Conservation (phyloP, 2,329 filamentous ascomycete genomes). For the Emergomyces africanus region DNA sequence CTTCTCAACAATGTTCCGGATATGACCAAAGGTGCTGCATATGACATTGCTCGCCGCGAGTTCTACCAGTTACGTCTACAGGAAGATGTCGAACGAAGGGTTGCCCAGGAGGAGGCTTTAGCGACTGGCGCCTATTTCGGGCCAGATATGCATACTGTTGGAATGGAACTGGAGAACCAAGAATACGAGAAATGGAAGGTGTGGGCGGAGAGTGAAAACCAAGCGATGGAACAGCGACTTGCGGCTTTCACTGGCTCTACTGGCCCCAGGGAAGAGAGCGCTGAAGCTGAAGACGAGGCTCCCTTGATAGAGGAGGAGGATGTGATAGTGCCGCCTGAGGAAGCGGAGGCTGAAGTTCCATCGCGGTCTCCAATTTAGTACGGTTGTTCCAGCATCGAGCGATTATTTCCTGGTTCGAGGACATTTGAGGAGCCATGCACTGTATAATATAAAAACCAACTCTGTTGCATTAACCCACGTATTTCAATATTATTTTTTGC, state of each 20-base stretch:
- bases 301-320: slow-evolving; percentile 1
- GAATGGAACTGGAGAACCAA: slow-evolving; percentile 69
- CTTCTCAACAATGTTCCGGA: slow-evolving; percentile 54
- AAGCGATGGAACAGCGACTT: slow-evolving; percentile 34
- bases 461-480: not conserved
- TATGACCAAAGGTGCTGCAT: slow-evolving; percentile 55
- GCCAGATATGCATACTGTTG: slow-evolving; percentile 58
- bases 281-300: not conserved
- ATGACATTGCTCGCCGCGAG: slow-evolving; percentile 76
- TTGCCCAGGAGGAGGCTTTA: slow-evolving; percentile 78
- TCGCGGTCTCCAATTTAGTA: not conserved
- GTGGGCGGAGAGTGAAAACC: slow-evolving; percentile 53
- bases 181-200: slow-evolving; percentile 73
- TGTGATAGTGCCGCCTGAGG: not conserved
- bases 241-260: slow-evolving; percentile 29
- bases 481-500: not conserved
- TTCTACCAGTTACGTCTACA: slow-evolving; percentile 77
- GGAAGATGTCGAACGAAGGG: slow-evolving; percentile 68
- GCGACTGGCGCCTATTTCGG: slow-evolving; percentile 83
- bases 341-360: slow-evolving; percentile 5
- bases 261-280: not conserved
- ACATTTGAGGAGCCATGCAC: not conserved
- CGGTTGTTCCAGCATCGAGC: not conserved
- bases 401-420: not conserved
- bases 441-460: not conserved